Base-by-base conservation (phyloP, 495 filamentous ascomycete species). In the Trichoderma erinaceum region DNA sequence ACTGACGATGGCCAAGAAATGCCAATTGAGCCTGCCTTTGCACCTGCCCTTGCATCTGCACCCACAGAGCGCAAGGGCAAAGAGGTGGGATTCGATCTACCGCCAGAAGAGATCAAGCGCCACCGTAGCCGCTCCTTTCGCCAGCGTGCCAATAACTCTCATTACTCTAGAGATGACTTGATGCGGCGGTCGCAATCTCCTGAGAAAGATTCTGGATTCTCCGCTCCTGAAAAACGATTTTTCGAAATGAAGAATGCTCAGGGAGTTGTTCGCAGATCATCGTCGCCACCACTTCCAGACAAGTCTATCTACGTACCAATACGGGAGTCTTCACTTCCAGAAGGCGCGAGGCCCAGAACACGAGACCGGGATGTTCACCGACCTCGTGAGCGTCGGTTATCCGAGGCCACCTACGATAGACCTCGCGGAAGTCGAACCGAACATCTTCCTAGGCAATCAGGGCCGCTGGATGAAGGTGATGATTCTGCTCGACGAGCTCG, bases 191-290 rank as follows among this genome's bases (percentile, higher is more conserved):
- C 56, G 18, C 58, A 27, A 7, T 27, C 58, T 63, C 68, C 69
- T 1, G 48, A 67, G 18, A 73, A 73, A 43, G 74, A 73, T 5
- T 48, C n/a, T 48, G 44, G 44, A 48, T 70, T 71, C 12, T 65
- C 72, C 10, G 65, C 70, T 27, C 66, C 70, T 15, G 70, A 48
- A 32, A 75, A 72, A 68, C 74, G 67, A 29, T 76, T 75, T 66
- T 73, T 77, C 52, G 70, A 71, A 46, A 66, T 73, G 12, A 75
- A 68, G 18, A 67, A 74, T 27, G 68, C 41, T 46, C 72, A 75
- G 68, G 74, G 74, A 41, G 32, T 65, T 2, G 23, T 61, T 32
- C 56, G 56, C 25, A 61, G n/a, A 18, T 61, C 56, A 16, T 61
- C 56, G 10, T 61, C 56, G 25, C 56, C 56, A 7, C 56, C 56